These are phyloP conservation scores for Amyloporia xantha DNA, from an alignment of 768 basidiomycete species.

Conservation along the genomic window DNA sequence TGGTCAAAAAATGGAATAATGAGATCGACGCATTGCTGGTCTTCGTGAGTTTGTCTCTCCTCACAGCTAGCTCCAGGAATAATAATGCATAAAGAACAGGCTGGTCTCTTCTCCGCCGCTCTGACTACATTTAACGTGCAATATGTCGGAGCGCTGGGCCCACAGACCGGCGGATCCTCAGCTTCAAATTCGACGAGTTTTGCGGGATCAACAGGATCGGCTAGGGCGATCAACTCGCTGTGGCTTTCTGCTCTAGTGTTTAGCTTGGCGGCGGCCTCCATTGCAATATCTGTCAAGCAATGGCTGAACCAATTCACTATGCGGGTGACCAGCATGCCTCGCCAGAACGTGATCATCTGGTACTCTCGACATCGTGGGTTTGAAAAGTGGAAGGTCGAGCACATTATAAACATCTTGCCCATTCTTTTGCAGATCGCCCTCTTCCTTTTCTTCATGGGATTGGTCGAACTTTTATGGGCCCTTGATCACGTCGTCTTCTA, in stretches of 20 bases:
- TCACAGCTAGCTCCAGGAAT: too few species aligned
- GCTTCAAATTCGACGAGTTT: slow-evolving; percentile 7
- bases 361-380: slow-evolving; percentile 19
- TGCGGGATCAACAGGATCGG: slow-evolving; percentile 2
- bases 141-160: slow-evolving; percentile 4
- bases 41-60: slow-evolving; percentile 7
- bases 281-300: slow-evolving; percentile 22
- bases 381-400: slow-evolving; percentile 13
- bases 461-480: slow-evolving; percentile 18
- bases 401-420: slow-evolving; percentile 13
- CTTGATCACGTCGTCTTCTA: slow-evolving; percentile 10
- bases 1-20: slow-evolving; percentile 9
- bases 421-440: slow-evolving; percentile 14
- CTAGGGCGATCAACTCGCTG: slow-evolving; percentile 15
- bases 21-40: slow-evolving; percentile 14
- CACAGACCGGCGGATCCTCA: slow-evolving; percentile 8
- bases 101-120: slow-evolving; percentile 12
- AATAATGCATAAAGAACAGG: slow-evolving; percentile 1
- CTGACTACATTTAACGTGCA: slow-evolving; percentile 13
- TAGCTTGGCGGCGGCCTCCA: slow-evolving; percentile 19
- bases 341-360: slow-evolving; percentile 16
- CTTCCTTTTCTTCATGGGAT: slow-evolving; percentile 14
- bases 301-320: slow-evolving; percentile 19
- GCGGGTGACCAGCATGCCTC: slow-evolving; percentile 14
- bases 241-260: slow-evolving; percentile 22